Conservation (phyloP, 495 filamentous ascomycete genomes). For the Aspergillus sparsus region DNA sequence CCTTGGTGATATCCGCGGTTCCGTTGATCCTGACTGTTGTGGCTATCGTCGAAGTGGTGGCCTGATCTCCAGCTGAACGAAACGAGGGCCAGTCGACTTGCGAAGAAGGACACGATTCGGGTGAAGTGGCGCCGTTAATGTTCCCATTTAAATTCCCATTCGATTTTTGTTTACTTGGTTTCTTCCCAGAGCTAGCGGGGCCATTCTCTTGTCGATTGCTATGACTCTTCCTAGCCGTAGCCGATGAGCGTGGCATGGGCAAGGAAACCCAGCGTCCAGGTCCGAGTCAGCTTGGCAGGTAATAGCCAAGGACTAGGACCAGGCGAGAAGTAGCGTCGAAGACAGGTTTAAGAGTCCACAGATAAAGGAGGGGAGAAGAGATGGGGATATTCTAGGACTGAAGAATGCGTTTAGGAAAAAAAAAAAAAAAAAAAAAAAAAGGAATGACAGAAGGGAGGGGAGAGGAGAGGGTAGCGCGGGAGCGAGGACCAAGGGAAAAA, state of each 20-base stretch:
- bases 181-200: conserved; percentile 79
- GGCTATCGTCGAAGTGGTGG: conserved; percentile 40
- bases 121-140: conserved; percentile 50
- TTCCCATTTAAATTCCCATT: conserved; percentile 61
- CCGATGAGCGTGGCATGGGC: conserved; percentile 74
- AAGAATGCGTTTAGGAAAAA: conserved; percentile 16
- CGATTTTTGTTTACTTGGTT: conserved; percentile 68
- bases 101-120: conserved; percentile 41
- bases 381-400: conserved; percentile 13
- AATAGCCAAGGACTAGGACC: conserved; percentile 55
- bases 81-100: conserved; percentile 48
- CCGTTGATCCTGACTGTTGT: conserved; percentile 37
- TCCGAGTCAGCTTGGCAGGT: conserved; percentile 57
- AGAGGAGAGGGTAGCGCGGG: conserved; percentile 11
- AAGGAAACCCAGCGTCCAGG: conserved; percentile 49
- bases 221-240: conserved; percentile 59
- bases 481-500: conserved; percentile 23
- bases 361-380: conserved; percentile 15
- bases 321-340: conserved; percentile 36
- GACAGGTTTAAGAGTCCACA: conserved; percentile 26
- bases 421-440: conserved; percentile 23
- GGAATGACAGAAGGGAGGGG: conserved; percentile 21
- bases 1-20: conserved; percentile 35
- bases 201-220: conserved; percentile 89
- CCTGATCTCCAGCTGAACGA: conserved; percentile 45